These are phyloP conservation scores for Linum trigynum DNA, from an alignment of 345 rosid genomes.

Conservation along the genomic window DNA sequence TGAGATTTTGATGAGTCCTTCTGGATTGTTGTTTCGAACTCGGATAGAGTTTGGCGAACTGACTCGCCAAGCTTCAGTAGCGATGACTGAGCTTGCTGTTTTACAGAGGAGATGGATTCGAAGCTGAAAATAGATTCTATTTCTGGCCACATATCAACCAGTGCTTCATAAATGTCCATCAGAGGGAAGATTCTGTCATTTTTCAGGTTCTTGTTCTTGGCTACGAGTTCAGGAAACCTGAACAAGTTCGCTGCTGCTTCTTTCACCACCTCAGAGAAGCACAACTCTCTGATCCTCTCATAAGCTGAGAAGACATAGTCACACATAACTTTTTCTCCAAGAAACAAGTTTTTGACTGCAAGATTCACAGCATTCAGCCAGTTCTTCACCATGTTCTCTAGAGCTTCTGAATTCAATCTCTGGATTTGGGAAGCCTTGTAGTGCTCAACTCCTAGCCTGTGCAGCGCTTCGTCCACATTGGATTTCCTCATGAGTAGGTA, in stretches of 20 bases:
- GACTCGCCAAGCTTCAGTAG: slow-evolving; percentile 14
- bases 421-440: slow-evolving; percentile 36
- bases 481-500: slow-evolving; percentile 57
- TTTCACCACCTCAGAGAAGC: slow-evolving; percentile 52
- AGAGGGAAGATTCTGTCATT: slow-evolving; percentile 51
- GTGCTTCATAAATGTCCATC: slow-evolving; percentile 44
- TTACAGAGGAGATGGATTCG: slow-evolving; percentile 11
- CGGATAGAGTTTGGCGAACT: slow-evolving; percentile 9
- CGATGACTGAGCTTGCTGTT: slow-evolving; percentile 14
- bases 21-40: slow-evolving; percentile 15
- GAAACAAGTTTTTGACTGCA: slow-evolving; percentile 42
- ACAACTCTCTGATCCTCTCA: slow-evolving; percentile 46
- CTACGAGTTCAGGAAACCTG: slow-evolving; percentile 47
- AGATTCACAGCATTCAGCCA: slow-evolving; percentile 57
- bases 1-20: slow-evolving; percentile 21
- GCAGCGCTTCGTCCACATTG: slow-evolving; percentile 58
- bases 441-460: slow-evolving; percentile 39
- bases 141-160: slow-evolving; percentile 30
- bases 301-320: slow-evolving; percentile 55
- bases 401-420: slow-evolving; percentile 50
- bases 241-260: slow-evolving; percentile 60
- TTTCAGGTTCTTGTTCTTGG: slow-evolving; percentile 38
- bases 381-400: slow-evolving; percentile 39
- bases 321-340: slow-evolving; percentile 53
- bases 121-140: slow-evolving; percentile 15